Conservation (phyloP, 225 moss, liverwort and hornwort species). For the Sphagnum tenellum region DNA sequence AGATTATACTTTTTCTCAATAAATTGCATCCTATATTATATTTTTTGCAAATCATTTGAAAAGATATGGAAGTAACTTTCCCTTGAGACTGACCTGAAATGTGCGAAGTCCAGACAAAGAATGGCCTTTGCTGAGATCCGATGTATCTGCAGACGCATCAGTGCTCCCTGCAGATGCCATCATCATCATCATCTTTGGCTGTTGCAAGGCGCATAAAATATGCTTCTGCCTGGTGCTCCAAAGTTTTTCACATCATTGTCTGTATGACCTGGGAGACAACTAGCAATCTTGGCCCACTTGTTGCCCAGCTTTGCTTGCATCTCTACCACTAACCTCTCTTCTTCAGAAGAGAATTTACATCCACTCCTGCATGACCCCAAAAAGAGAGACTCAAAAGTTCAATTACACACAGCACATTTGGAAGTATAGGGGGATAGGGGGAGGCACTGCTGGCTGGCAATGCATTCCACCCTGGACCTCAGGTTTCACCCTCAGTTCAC, state of each 20-base stretch:
- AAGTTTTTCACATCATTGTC: conserved; percentile 96
- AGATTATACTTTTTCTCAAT: too few relatives aligned
- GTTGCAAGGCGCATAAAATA: conserved; percentile 75
- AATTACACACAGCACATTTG: background rate
- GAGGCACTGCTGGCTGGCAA: too few relatives aligned
- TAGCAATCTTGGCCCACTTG: conserved; percentile 97
- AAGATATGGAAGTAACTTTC: too few relatives aligned
- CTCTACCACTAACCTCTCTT: conserved; percentile 88
- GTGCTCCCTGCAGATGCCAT: conserved; percentile 47
- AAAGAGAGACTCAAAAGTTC: background rate
- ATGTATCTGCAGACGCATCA: conserved; percentile 80
- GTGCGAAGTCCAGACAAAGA: conserved; percentile 42
- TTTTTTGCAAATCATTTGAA: too few relatives aligned
- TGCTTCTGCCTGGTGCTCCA: conserved; percentile 95
- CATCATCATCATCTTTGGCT: conserved; percentile 45
- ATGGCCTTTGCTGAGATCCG: conserved; percentile 75
- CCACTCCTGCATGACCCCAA: conserved; percentile 46
- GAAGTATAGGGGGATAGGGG: too few relatives aligned
- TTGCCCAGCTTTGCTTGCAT: conserved; percentile 98
- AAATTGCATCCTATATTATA: too few relatives aligned
- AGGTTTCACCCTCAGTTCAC: too few relatives aligned
- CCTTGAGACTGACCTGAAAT: conserved; percentile 49
- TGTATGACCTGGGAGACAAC: conserved; percentile 82
- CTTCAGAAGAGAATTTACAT: conserved; percentile 89
- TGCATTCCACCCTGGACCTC: too few relatives aligned